Percentiles rank a stretch among this genome's conserved stretches.
phyloP scores from a whole-genome alignment of 2,329 filamentous ascomycete species.

The Talaromyces verruculosus region DNA sequence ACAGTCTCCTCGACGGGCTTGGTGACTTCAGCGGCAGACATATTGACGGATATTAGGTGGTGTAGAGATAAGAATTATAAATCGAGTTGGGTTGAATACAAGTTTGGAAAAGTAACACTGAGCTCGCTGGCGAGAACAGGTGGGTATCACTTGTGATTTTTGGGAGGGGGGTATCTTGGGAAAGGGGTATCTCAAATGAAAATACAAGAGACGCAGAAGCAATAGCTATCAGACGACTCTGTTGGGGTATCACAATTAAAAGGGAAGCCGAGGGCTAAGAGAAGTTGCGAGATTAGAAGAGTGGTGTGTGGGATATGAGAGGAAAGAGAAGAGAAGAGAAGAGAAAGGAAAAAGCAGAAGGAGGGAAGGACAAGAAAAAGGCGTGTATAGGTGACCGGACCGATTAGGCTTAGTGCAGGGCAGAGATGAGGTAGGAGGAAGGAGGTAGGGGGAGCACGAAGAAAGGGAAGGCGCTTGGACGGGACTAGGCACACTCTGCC shows the following conservation, averaged over 20 bases:
- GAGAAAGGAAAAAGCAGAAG: slow-evolving; percentile 29
- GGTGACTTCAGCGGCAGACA: slow-evolving; percentile 68
- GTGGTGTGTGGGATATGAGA: neutral
- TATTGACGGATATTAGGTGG: slow-evolving; percentile 33
- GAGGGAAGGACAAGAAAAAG: slow-evolving; percentile 28
- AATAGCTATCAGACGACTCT: slow-evolving; percentile 37
- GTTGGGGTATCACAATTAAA: slow-evolving; percentile 38
- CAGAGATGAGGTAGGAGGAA: neutral
- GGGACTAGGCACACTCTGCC: neutral
- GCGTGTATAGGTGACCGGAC: slow-evolving; percentile 20
- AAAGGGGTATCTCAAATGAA: slow-evolving; percentile 37
- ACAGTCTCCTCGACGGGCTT: slow-evolving; percentile 64
- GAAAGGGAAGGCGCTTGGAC: slow-evolving; percentile 10
- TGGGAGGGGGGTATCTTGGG: slow-evolving; percentile 28
- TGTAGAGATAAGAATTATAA: slow-evolving; percentile 1
- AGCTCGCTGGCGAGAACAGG: slow-evolving; percentile 20
- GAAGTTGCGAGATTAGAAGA: slow-evolving; percentile 23
- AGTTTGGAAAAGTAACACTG: slow-evolving; percentile 1
- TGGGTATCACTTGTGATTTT: slow-evolving; percentile 21
- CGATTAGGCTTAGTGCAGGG: slow-evolving; percentile 13
- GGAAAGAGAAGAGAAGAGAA: slow-evolving; percentile 25
- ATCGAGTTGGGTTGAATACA: slow-evolving; percentile 5
- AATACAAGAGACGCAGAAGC: slow-evolving; percentile 30
- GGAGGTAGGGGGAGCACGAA: neutral
- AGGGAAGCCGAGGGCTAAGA: slow-evolving; percentile 27